Base-by-base conservation (phyloP, 2,329 filamentous ascomycete species). In the Scytalidium sp. region DNA sequence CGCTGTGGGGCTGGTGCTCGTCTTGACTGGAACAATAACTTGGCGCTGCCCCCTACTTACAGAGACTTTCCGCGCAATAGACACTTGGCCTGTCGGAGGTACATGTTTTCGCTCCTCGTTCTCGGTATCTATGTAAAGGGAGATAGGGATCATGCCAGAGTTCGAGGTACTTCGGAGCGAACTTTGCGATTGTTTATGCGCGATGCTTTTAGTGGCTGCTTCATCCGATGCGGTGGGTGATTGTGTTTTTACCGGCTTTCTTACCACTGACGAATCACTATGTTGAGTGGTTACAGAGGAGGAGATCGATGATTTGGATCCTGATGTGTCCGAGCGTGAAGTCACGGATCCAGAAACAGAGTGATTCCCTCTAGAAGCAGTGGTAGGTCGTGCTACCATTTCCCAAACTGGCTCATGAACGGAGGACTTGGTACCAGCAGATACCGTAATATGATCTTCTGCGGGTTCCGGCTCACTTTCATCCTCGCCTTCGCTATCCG, bases 21-120 rank as follows among this genome's bases (percentile, higher is more conserved):
- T 69, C 58, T 75, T 71, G 36, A 83, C 66, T 11, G 81, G 80
- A 43, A 77, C 74, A 17, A 86, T 68, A 54, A 85, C 68, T 60
- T 78, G 75, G 17, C 79, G 73, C 64, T 87, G 84, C 64, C 83
- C 75, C 11, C 78, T 70, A 11, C 82, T 85, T 21, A 87, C 71
- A 56, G 80, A 85, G 56, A 88, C 85, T 63, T 87, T 83, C 1
- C 85, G 74, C 0, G 84, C 84, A 56, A 88, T 87, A 2, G 83
- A 86, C 42, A 85, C 74, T 64, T 86, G 79, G 3, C 84, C 82
- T 2, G 83, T 80, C 41, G 75, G 75, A 54, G 76, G 75, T 13
- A 79, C 65, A 6, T 69, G 72, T 19, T 64, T 63, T 55, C 75
- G 70, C 1, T 66, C 46, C 23, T 75, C 70, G 27, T 76, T 73